Conservation (phyloP, 345 rosid genomes). For the Brassica napus region DNA sequence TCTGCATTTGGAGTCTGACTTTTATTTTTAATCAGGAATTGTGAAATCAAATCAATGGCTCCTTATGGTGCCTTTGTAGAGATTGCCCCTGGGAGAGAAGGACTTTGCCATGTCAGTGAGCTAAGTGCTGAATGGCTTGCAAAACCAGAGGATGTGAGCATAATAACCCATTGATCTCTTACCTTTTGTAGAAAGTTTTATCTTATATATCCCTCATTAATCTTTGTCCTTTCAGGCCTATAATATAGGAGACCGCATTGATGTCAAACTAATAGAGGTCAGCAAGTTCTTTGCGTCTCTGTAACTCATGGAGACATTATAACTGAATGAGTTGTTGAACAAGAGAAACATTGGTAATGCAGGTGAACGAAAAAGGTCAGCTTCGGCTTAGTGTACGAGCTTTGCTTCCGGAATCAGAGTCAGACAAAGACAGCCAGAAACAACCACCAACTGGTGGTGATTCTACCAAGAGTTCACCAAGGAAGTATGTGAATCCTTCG, state of each 20-base stretch:
- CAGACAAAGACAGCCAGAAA: conserved; percentile 47
- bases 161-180: background rate
- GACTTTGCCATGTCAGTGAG: conserved; percentile 98
- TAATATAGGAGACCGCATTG: conserved; percentile 88
- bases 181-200: background rate
- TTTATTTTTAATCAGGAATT: conserved; percentile 54
- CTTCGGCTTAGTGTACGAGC: conserved; percentile 90
- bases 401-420: conserved; percentile 67
- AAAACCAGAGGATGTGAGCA: conserved; percentile 96
- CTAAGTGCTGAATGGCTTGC: conserved; percentile 80
- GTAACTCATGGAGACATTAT: background rate
- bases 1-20: conserved; percentile 24
- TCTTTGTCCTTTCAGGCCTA: conserved; percentile 53
- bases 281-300: conserved; percentile 23
- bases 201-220: background rate
- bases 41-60: conserved; percentile 87
- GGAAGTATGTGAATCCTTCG: conserved; percentile 39
- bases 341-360: conserved; percentile 29
- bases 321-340: conserved; percentile 30
- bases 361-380: conserved; percentile 96
- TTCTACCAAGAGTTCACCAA: conserved; percentile 37
- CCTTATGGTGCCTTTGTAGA: conserved; percentile 95
- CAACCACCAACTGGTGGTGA: conserved; percentile 40
- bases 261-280: conserved; percentile 96
- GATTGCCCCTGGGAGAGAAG: conserved; percentile 97